Evolutionary conservation across 495 filamentous ascomycete species (phyloP), one percentile per base, ranked within the genome.

Genomic region (Trichocladium uniseriatum): DNA sequence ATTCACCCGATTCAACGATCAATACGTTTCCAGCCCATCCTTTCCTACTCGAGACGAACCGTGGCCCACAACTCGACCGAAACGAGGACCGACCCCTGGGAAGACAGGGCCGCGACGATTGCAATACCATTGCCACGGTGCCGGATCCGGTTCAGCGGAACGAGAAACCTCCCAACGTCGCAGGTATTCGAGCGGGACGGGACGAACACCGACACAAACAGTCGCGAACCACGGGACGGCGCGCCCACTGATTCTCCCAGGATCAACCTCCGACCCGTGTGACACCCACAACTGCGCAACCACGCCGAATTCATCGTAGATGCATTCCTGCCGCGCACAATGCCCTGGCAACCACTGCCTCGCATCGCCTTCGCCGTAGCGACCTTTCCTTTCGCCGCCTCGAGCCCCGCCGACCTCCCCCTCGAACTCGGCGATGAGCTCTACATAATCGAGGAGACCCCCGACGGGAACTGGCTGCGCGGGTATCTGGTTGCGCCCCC

Each of bases 361-460:
- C 89, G 87, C 58, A 96, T 98, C 72, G 92, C 89, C 58, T 97
- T 96, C 71, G 94, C 91, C 53, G 85, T 98, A 64, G 91, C 90
- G 64, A 86, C 82, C 52, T 91, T 89, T 63, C 92, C 92, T 27
- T 98, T 97, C 69, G 77, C 82, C 49, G 84, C 92, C 40, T 82
- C 84, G 28, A 83, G 80, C 49, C 81, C 90, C 24, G 87, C 87
- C 57, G 92, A 98, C 67, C 81, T 98, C n/a, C 91, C 92, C 13
- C 79, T 98, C 59, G 89, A 98, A 67, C 82, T 98, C 22, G 92
- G 92, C 61, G 92, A 98, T 75, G 92, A 97, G 67, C 74, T 98
- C 44, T 98, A 98, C 68, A 94, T 98, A 48, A 95, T 98, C 61
- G 92, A 98, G 70, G 87, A 95, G 67, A 90, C 89, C 3, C 67